Conservation (phyloP, 768 basidiomycete species). For the Boletus rubescentipes region DNA sequence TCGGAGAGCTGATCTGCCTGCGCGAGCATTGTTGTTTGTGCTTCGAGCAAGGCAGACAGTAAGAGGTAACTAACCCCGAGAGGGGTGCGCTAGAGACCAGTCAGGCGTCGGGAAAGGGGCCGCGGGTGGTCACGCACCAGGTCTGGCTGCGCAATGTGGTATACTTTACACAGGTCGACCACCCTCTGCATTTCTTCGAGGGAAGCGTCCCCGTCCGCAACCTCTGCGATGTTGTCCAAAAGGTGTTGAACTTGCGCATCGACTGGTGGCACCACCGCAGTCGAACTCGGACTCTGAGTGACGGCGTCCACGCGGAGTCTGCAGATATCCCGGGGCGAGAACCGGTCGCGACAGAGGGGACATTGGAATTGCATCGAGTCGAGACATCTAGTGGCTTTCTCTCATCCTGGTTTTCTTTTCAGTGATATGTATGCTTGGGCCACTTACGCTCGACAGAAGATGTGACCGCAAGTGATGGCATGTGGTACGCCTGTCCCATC, state of each 20-base stretch:
- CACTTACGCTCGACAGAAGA: constrained; percentile 15
- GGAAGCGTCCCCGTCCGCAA: background rate
- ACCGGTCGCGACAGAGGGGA: constrained; percentile 10
- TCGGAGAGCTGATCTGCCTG: background rate
- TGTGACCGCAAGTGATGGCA: constrained; percentile 12
- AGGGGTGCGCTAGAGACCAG: background rate
- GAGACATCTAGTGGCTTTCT: constrained; percentile 8
- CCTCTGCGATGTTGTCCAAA: background rate
- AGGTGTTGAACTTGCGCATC: background rate
- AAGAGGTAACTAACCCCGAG: background rate
- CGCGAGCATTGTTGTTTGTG: background rate
- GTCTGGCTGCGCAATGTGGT: background rate
- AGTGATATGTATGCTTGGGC: background rate
- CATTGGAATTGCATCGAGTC: constrained; percentile 4
- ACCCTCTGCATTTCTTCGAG: constrained; percentile 10
- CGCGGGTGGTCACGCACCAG: background rate
- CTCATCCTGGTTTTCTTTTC: background rate
- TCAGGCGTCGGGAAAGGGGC: background rate
- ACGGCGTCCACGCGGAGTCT: constrained; percentile 1
- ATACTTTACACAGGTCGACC: background rate
- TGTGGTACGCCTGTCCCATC: background rate
- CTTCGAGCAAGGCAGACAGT: background rate
- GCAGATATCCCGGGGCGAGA: background rate
- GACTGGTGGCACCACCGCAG: background rate
- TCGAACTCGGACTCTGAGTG: background rate